A percentile compares a stretch with the other conserved stretches of the same genome.
Conservation (phyloP, 768 basidiomycete genomes). For the Phaeotremella skinneri region DNA sequence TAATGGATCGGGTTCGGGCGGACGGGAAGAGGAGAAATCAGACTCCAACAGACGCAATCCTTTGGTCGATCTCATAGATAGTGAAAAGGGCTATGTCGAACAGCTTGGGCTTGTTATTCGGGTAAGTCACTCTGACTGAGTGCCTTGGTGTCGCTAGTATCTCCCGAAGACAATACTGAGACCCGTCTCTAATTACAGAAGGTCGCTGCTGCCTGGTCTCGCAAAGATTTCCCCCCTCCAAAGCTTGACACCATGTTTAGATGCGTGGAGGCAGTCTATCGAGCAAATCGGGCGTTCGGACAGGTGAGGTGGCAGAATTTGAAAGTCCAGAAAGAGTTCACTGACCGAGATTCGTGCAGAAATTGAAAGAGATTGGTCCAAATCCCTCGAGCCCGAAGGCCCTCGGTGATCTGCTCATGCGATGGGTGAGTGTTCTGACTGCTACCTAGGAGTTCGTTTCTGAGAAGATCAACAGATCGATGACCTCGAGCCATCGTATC, state of each 20-base stretch:
- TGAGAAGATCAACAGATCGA: constrained; percentile 64
- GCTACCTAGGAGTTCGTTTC: not conserved
- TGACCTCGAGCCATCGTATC: constrained; percentile 84
- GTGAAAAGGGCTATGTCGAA: constrained; percentile 88
- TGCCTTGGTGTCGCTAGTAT: not conserved
- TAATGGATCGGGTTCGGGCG: not conserved
- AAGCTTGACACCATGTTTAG: constrained; percentile 93
- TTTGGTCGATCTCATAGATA: constrained; percentile 86
- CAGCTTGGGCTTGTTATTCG: constrained; percentile 84
- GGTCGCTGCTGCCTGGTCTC: constrained; percentile 97
- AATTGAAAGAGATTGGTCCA: constrained; percentile 88
- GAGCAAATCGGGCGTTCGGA: constrained; percentile 78
- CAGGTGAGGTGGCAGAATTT: constrained; percentile 56
- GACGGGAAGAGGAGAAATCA: not conserved
- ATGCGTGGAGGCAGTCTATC: constrained; percentile 85
- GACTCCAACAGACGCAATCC: constrained; percentile 60
- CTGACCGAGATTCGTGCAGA: constrained; percentile 56
- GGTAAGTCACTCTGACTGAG: constrained; percentile 56
- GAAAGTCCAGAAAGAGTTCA: not conserved
- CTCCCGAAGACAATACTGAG: not conserved
- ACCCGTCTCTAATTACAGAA: constrained; percentile 58
- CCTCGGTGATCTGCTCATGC: constrained; percentile 90
- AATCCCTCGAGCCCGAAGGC: constrained; percentile 90
- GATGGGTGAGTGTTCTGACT: constrained; percentile 71
- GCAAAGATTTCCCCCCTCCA: constrained; percentile 86